A percentile compares a stretch with the other conserved stretches of the same genome.
These are phyloP conservation scores for Saccharata proteae DNA, from an alignment of 2,329 filamentous ascomycete species.

Conservation along the genomic window DNA sequence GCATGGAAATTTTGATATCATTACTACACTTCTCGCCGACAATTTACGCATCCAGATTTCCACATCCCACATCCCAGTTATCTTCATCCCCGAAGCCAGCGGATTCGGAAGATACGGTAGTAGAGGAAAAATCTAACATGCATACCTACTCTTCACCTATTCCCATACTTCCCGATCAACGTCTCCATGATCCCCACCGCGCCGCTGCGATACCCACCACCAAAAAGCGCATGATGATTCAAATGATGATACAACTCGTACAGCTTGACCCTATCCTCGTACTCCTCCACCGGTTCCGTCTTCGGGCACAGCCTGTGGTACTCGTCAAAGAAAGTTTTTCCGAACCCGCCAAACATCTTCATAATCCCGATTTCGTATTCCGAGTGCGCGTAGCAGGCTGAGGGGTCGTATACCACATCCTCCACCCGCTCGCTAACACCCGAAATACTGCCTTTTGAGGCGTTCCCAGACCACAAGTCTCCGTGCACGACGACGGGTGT, in stretches of 20 bases:
- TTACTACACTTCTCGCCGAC: too few species aligned
- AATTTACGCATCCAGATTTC: too few species aligned
- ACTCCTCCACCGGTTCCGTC: slow-evolving; percentile 69
- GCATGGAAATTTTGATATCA: too few species aligned
- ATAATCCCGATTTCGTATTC: slow-evolving; percentile 93
- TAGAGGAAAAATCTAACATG: too few species aligned
- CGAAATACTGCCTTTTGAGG: slow-evolving; percentile 51
- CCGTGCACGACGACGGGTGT: slow-evolving; percentile 78
- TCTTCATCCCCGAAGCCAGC: too few species aligned
- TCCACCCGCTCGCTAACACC: slow-evolving; percentile 43
- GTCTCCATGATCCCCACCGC: slow-evolving; percentile 70
- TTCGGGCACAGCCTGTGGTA: slow-evolving; percentile 67
- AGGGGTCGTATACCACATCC: slow-evolving; percentile 74
- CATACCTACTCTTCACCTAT: too few species aligned
- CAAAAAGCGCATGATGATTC: slow-evolving; percentile 80
- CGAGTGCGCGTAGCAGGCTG: slow-evolving; percentile 69
- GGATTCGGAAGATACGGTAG: too few species aligned
- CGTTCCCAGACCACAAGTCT: slow-evolving; percentile 89
- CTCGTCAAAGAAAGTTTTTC: slow-evolving; percentile 56
- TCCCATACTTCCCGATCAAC: slow-evolving; percentile 56
- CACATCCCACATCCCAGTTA: too few species aligned
- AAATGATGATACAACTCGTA: slow-evolving; percentile 90
- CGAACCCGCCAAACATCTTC: slow-evolving; percentile 92
- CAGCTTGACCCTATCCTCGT: slow-evolving; percentile 66
- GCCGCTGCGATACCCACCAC: slow-evolving; percentile 61